Evolutionary conservation across 2,329 filamentous ascomycete species (phyloP).

Genomic region (Botrytis squamosa): DNA sequence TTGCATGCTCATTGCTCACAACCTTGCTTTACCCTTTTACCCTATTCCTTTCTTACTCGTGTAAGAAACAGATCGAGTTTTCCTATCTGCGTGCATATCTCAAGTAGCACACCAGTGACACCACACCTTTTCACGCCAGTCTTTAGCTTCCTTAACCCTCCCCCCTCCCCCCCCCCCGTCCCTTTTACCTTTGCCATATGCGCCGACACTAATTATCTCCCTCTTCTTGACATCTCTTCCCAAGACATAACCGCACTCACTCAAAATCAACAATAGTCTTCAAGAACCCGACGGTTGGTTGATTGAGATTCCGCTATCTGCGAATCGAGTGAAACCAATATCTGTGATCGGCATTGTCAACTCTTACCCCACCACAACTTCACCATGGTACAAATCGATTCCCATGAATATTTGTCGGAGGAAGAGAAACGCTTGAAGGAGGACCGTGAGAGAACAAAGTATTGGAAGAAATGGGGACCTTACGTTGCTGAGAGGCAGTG

Average conservation of each 20-base stretch:
- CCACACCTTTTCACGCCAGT: neutral
- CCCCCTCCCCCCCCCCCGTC: neutral
- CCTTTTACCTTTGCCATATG: conserved; percentile 4
- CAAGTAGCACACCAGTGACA: neutral
- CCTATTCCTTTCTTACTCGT: neutral
- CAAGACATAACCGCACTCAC: neutral
- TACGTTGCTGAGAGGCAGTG: conserved; percentile 94
- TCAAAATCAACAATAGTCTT: conserved; percentile 6
- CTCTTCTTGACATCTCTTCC: neutral
- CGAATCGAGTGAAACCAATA: neutral
- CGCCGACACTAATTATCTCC: neutral
- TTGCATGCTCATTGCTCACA: neutral
- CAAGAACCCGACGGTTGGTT: neutral
- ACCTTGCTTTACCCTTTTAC: neutral
- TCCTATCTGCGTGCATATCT: neutral
- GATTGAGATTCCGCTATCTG: neutral
- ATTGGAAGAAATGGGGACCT: conserved; percentile 98
- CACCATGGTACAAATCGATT: conserved; percentile 84
- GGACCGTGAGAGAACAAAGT: conserved; percentile 78
- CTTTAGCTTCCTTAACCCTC: neutral
- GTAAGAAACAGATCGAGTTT: neutral
- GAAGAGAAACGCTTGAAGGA: conserved; percentile 89
- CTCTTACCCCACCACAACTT: conserved; percentile 9
- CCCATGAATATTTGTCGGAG: conserved; percentile 80
- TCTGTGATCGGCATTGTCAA: conserved; percentile 11